These are phyloP conservation scores for Soucietia sequanensis DNA, from an alignment of 805 yeast species.

Conservation along the genomic window DNA sequence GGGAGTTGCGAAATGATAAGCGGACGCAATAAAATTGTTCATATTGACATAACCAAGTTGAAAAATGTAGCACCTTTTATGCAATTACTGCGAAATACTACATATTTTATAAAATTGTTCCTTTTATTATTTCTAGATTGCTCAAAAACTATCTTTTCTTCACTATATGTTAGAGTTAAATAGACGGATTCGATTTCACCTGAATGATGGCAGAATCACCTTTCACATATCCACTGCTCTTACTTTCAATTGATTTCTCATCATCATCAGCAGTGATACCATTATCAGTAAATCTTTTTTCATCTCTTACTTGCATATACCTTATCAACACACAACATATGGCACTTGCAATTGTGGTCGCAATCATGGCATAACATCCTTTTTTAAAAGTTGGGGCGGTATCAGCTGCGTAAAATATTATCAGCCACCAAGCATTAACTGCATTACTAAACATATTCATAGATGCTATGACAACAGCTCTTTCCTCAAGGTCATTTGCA, in stretches of 20 bases:
- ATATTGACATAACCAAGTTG: no score
- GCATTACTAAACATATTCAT: constrained; percentile 67
- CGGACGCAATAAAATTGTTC: no score
- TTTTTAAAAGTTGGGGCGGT: constrained; percentile 50
- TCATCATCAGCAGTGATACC: neutral
- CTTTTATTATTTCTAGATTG: no score
- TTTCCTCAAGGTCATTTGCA: constrained; percentile 57
- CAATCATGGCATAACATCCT: constrained; percentile 59
- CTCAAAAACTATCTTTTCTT: no score
- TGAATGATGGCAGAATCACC: no score
- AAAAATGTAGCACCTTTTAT: no score
- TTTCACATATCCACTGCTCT: constrained; percentile 1
- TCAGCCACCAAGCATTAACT: constrained; percentile 64
- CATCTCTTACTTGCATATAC: constrained; percentile 41
- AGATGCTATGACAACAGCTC: constrained; percentile 63
- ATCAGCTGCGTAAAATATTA: constrained; percentile 51
- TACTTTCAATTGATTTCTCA: constrained; percentile 4
- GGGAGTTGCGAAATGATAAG: no score
- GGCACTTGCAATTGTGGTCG: constrained; percentile 45
- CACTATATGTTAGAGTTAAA: no score
- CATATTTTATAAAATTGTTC: no score
- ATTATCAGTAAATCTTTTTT: constrained; percentile 6
- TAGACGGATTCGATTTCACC: no score
- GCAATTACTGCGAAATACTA: no score
- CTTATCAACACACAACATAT: constrained; percentile 42